Percentiles rank a stretch among this genome's conserved stretches.
phyloP scores from a whole-genome alignment of 2,329 filamentous ascomycete species.

The Phaeosphaeriaceae sp. region DNA sequence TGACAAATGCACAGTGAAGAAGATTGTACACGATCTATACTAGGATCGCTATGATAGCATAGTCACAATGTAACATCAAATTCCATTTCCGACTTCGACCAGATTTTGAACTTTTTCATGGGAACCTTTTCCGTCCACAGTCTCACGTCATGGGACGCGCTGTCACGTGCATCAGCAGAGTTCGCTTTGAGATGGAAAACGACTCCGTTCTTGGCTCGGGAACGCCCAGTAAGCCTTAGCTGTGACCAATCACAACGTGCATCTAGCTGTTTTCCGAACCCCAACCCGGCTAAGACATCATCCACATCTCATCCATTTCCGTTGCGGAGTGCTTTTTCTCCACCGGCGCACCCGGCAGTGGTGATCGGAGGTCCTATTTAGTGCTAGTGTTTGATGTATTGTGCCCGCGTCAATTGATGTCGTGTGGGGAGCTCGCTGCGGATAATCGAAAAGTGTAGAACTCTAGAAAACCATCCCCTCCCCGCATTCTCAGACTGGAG shows the following conservation, averaged over 20 bases:
- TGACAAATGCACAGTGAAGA: constrained; percentile 32
- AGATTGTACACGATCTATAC: constrained; percentile 42
- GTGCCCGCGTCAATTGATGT: constrained; percentile 22
- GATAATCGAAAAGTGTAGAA: constrained; percentile 27
- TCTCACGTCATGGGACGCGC: neutral
- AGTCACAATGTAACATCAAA: neutral
- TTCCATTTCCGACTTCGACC: neutral
- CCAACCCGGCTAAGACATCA: constrained; percentile 32
- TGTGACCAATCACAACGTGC: constrained; percentile 19
- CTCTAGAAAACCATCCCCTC: constrained; percentile 11
- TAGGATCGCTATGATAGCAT: constrained; percentile 12
- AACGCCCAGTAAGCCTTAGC: neutral
- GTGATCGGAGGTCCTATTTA: constrained; percentile 31
- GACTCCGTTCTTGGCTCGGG: constrained; percentile 15
- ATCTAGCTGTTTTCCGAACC: constrained; percentile 19
- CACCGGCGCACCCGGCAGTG: constrained; percentile 43
- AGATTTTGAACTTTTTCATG: neutral
- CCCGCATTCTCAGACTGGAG: neutral
- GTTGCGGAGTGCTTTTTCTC: constrained; percentile 34
- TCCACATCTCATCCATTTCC: constrained; percentile 18
- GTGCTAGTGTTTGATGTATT: constrained; percentile 32
- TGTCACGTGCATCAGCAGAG: neutral
- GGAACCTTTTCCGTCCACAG: neutral
- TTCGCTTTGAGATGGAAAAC: constrained; percentile 19
- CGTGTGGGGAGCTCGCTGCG: constrained; percentile 41